These are phyloP conservation scores for Xenoacremonium recifei DNA, from an alignment of 2,329 filamentous ascomycete species.

Conservation along the genomic window DNA sequence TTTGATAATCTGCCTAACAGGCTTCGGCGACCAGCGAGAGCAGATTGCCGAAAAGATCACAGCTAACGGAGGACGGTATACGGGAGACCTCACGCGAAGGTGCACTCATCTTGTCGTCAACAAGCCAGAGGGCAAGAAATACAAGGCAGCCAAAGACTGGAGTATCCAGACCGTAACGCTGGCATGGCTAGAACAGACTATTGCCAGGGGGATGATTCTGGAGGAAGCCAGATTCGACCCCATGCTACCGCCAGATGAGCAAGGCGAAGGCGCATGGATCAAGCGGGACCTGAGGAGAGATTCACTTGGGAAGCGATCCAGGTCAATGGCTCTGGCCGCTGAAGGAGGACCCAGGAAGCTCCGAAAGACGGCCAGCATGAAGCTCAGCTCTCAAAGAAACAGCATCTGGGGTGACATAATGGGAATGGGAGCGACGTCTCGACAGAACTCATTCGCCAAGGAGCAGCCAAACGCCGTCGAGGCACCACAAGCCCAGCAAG, in stretches of 20 bases:
- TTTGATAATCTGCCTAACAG: constrained; percentile 55
- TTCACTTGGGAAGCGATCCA: constrained; percentile 57
- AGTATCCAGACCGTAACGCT: constrained; percentile 73
- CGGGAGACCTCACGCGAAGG: constrained; percentile 79
- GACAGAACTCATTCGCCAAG: constrained; percentile 32
- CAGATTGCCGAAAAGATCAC: constrained; percentile 67
- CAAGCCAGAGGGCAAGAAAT: constrained; percentile 82
- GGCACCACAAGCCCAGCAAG: constrained; percentile 6
- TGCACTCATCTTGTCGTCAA: constrained; percentile 87
- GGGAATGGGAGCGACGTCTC: constrained; percentile 38
- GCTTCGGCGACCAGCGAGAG: constrained; percentile 63
- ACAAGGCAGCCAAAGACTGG: constrained; percentile 83
- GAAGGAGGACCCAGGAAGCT: constrained; percentile 74
- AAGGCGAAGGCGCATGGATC: constrained; percentile 75
- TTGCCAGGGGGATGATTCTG: constrained; percentile 84
- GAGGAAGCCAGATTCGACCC: constrained; percentile 87
- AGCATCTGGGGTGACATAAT: constrained; percentile 91
- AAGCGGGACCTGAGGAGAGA: constrained; percentile 46
- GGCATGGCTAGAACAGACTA: constrained; percentile 82
- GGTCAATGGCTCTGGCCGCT: constrained; percentile 44
- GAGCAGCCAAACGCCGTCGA: constrained; percentile 12
- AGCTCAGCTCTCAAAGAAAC: constrained; percentile 75
- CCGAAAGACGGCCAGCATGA: constrained; percentile 82
- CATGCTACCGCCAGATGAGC: constrained; percentile 63
- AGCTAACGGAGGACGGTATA: constrained; percentile 77